Evolutionary conservation across 1,284 basidiomycete species (phyloP), one percentile per base, ranked within the genome.

Genomic region (Cryptococcus amylolentus): DNA sequence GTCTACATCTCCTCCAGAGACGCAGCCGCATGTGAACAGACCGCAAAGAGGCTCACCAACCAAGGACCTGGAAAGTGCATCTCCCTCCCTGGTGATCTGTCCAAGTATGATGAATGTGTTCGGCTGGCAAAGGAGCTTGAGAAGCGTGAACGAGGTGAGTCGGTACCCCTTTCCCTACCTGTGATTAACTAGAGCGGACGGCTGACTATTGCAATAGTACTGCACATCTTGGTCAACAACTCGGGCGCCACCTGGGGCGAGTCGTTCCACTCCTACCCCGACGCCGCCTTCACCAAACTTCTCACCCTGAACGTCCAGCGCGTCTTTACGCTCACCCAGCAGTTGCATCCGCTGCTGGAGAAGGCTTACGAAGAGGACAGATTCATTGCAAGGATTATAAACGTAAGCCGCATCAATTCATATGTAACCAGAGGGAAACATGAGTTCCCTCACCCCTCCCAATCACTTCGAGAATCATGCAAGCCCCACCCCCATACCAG

Each of bases 1-100:
- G 86, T 87, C 28, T 88, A 88, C 74, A 87, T 88, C 63, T 82
- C 84, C 2, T 84, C 86, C 4, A 82, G 87, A 37, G 82, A 82
- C 28, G 79, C 76, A 16, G 79, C 82, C 59, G 84, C 84, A 49
- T 85, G 85, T 67, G 76, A 83, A 27, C 75, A 72, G 27, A 85
- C 85, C 0, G 85, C 85, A 3, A 71, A 77, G 18, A 80, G 84
- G 64, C 79, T 88, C 53, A 84, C 79, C 51, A 72, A 74, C 35
- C 70, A 81, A 23, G 86, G 85, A 1, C 81, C 83, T 3, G 85
- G 86, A 12, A 66, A 67, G 38, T 87, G 86, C 67, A 72, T 84
- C 40, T 71, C 85, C 5, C 75, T 88, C 28, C 81, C 84, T 0
- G 85, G 82, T 0, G 84, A 88, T 70, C 68, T 88, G 62, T 81